These are phyloP conservation scores for Arabis alpina DNA, from an alignment of 345 rosid genomes.

Conservation along the genomic window DNA sequence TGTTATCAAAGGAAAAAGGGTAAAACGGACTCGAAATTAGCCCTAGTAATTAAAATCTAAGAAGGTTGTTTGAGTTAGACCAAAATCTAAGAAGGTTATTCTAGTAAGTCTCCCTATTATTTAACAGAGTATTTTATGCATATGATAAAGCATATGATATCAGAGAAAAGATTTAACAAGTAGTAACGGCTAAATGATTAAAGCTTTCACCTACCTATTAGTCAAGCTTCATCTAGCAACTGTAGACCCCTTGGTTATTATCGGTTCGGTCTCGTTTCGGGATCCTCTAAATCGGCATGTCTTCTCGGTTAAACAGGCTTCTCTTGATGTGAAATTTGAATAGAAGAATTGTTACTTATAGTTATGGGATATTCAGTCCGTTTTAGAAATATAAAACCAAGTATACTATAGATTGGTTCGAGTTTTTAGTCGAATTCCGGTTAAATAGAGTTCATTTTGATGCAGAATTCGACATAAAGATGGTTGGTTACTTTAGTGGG, in stretches of 20 bases:
- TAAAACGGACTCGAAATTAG: too few relatives aligned
- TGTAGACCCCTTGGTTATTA: too few relatives aligned
- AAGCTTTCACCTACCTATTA: constrained; percentile 11
- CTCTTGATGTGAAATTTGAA: neutral
- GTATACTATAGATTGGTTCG: too few relatives aligned
- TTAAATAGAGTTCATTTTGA: neutral
- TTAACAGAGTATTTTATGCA: neutral
- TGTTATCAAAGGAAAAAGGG: too few relatives aligned
- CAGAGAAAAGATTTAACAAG: constrained; percentile 18
- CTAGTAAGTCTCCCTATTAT: too few relatives aligned
- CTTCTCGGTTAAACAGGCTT: neutral
- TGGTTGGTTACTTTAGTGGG: neutral
- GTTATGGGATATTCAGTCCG: too few relatives aligned
- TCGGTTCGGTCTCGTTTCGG: constrained; percentile 5
- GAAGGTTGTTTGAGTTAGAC: too few relatives aligned
- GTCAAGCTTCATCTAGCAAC: constrained; percentile 27
- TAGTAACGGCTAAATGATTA: constrained; percentile 19
- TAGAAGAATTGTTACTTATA: neutral
- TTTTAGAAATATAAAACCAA: too few relatives aligned
- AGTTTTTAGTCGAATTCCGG: neutral
- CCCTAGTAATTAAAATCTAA: too few relatives aligned
- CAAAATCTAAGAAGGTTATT: too few relatives aligned
- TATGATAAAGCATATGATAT: neutral
- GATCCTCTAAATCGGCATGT: neutral
- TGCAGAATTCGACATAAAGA: neutral